Percentiles rank a stretch among this genome's conserved stretches.
These are phyloP conservation scores for Marasmius sp. DNA, from an alignment of 1,284 basidiomycete genomes.

Conservation along the genomic window DNA sequence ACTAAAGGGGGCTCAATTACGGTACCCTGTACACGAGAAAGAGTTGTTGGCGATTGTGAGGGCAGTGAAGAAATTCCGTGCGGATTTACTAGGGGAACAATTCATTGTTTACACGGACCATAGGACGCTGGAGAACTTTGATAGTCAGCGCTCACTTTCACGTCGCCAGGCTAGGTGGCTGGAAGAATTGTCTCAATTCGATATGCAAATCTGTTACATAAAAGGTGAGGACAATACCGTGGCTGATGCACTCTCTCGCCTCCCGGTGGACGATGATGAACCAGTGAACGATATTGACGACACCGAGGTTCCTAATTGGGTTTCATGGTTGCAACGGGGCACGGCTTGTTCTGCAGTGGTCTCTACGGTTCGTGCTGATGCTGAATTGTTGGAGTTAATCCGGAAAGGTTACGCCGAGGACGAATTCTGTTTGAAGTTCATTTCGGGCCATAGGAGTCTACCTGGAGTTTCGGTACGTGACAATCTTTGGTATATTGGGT, in stretches of 20 bases:
- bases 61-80: slow-evolving; percentile 30
- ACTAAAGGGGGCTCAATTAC: slow-evolving; percentile 28
- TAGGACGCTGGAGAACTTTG: slow-evolving; percentile 35
- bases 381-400: background rate
- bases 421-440: slow-evolving; percentile 10
- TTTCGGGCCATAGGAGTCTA: slow-evolving; percentile 3
- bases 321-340: background rate
- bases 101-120: slow-evolving; percentile 40
- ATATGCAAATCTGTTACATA: slow-evolving; percentile 19
- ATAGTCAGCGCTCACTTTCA: slow-evolving; percentile 32
- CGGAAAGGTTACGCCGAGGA: background rate
- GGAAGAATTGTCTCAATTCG: slow-evolving; percentile 30
- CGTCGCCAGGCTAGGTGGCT: slow-evolving; percentile 32
- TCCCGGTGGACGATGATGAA: background rate
- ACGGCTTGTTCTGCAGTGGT: background rate
- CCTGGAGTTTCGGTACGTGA: background rate
- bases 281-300: slow-evolving; percentile 7
- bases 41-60: slow-evolving; percentile 33
- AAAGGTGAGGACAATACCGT: slow-evolving; percentile 19
- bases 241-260: slow-evolving; percentile 20
- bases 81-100: slow-evolving; percentile 29
- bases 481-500: slow-evolving; percentile 22
- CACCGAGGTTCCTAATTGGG: background rate
- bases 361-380: background rate
- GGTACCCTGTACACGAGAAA: slow-evolving; percentile 35